These are phyloP conservation scores for Crithidia acanthocephali DNA, from an alignment of 208 protist genomes.

Conservation along the genomic window DNA sequence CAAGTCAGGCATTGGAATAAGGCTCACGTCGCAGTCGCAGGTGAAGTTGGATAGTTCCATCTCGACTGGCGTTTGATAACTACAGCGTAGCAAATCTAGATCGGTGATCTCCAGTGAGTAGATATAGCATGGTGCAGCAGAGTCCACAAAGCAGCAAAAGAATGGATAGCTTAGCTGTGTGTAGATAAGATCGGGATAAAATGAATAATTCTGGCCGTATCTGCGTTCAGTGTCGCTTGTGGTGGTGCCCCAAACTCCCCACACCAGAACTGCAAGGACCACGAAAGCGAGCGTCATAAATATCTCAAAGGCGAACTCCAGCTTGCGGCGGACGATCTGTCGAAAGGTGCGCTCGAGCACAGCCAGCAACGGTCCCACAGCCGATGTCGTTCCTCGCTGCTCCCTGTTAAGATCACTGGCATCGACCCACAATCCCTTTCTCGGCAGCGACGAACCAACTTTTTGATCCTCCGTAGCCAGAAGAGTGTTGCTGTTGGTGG, in stretches of 20 bases:
- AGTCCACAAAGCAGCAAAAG: neutral
- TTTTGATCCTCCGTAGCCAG: neutral
- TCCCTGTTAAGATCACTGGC: neutral
- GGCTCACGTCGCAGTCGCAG: neutral
- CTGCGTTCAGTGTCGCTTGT: neutral
- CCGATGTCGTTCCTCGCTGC: neutral
- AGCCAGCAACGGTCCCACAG: neutral
- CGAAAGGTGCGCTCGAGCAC: neutral
- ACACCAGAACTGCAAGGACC: neutral
- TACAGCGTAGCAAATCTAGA: neutral
- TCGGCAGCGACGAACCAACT: neutral
- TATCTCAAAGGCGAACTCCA: slow-evolving; percentile 6
- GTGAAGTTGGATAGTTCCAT: neutral
- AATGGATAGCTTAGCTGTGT: neutral
- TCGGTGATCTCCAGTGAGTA: neutral
- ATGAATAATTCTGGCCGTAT: neutral
- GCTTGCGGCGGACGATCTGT: slow-evolving; percentile 1
- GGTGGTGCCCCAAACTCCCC: neutral
- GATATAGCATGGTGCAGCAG: neutral
- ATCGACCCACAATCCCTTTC: neutral
- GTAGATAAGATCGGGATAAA: neutral
- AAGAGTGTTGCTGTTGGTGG: neutral
- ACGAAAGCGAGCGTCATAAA: neutral
- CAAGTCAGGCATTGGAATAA: neutral
- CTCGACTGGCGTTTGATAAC: neutral